Conservation (phyloP, 2,329 filamentous ascomycete species). For the Tetracladium maxilliforme region DNA sequence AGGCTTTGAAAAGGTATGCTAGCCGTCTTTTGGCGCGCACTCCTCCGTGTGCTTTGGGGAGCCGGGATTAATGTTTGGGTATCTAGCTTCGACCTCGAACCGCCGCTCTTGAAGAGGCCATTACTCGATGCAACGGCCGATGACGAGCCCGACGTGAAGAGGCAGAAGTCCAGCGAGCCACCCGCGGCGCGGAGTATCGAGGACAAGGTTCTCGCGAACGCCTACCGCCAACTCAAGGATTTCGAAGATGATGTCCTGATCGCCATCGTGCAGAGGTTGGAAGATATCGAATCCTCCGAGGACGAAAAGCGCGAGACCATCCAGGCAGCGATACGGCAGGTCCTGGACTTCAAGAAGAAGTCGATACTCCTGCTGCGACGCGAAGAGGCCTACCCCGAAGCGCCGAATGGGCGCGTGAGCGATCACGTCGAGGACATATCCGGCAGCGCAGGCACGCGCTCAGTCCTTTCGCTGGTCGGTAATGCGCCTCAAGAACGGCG, state of each 20-base stretch:
- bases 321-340: slow-evolving; percentile 17
- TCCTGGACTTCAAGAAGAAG: slow-evolving; percentile 44
- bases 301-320: slow-evolving; percentile 8
- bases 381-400: slow-evolving; percentile 36
- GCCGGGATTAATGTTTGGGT: no score
- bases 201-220: slow-evolving; percentile 35
- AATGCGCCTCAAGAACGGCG: slow-evolving; percentile 61
- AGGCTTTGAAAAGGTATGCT: no score
- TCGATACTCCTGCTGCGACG: slow-evolving; percentile 47
- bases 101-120: slow-evolving; percentile 38
- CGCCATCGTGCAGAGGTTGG: slow-evolving; percentile 25
- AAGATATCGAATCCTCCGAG: slow-evolving; percentile 10
- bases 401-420: slow-evolving; percentile 8
- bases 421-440: slow-evolving; percentile 12
- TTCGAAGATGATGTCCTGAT: slow-evolving; percentile 50
- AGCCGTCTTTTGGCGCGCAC: no score
- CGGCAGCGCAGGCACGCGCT: slow-evolving; percentile 25
- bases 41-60: no score
- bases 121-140: slow-evolving; percentile 26
- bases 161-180: slow-evolving; percentile 38
- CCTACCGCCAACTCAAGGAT: slow-evolving; percentile 40
- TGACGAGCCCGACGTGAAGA: slow-evolving; percentile 41
- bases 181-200: slow-evolving; percentile 27
- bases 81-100: slow-evolving; percentile 35
- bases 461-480: slow-evolving; percentile 64